A percentile compares a stretch with the other conserved stretches of the same genome.
phyloP scores from a whole-genome alignment of 306 rosid genomes.

The Adenanthera pavonina region DNA sequence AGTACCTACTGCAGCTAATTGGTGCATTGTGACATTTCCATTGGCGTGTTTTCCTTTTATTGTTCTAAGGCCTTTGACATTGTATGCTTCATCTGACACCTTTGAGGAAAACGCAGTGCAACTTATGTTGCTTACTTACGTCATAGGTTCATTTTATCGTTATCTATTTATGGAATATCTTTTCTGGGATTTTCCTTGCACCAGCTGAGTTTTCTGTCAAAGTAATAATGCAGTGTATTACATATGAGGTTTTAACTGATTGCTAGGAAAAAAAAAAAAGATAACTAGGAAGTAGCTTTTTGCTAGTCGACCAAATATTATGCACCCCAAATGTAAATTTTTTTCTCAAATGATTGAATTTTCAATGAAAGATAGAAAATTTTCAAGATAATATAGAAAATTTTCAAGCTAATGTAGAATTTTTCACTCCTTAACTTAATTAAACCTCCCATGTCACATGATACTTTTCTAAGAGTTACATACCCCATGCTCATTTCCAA shows the following conservation, averaged over 20 bases:
- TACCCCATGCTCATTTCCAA: too few relatives aligned
- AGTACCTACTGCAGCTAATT: slow-evolving; percentile 23
- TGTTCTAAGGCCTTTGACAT: slow-evolving; percentile 44
- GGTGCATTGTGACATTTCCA: slow-evolving; percentile 34
- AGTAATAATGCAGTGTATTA: slow-evolving; percentile 34
- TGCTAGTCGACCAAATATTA: too few relatives aligned
- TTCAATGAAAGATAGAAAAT: too few relatives aligned
- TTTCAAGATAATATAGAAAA: too few relatives aligned
- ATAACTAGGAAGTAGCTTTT: too few relatives aligned
- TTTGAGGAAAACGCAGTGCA: slow-evolving; percentile 43
- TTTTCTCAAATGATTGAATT: too few relatives aligned
- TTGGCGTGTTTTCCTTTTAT: slow-evolving; percentile 40
- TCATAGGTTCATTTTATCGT: slow-evolving; percentile 33
- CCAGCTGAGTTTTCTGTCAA: slow-evolving; percentile 25
- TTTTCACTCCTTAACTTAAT: too few relatives aligned
- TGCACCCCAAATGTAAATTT: too few relatives aligned
- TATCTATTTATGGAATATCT: slow-evolving; percentile 21
- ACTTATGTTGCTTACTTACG: slow-evolving; percentile 37
- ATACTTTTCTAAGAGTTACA: too few relatives aligned
- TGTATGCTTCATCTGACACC: slow-evolving; percentile 39
- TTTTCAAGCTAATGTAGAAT: too few relatives aligned
- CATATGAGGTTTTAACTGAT: slow-evolving; percentile 16
- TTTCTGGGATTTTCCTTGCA: slow-evolving; percentile 24
- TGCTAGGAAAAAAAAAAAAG: too few relatives aligned
- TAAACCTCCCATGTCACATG: too few relatives aligned